Evolutionary conservation across 306 rosid genomes (phyloP), one percentile per base, ranked within the genome.

Genomic region (Ochetophila trinervis): DNA sequence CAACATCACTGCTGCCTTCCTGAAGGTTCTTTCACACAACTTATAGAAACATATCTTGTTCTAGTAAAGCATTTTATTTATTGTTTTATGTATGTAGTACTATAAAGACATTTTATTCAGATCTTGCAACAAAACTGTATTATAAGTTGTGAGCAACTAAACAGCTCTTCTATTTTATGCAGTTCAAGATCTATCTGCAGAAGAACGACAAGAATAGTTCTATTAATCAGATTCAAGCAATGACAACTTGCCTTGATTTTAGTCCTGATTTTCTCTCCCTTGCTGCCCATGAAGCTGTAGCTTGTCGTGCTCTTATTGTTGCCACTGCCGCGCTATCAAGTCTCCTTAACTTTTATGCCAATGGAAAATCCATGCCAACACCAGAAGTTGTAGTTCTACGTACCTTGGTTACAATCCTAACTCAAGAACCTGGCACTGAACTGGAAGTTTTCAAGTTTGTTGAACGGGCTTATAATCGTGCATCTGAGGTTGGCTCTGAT

Each of bases 231-330:
- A 82, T 93, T 67, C 94, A 84, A 80, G 95, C 90, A 49, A 87
- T 93, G 97, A 68, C 84, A 24, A 57, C 88, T 8, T 85, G 96
- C 89, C 86, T 86, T 49, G 96, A 89, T 80, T 93, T 93, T 78
- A 81, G 80, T 24, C 90, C 94, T 27, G 96, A 89, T 61, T 93
- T 84, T 68, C 85, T 93, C 74, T 87, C 96, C 65, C 97, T 89
- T 67, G 82, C 97, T 59, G 95, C 98, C 49, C 98, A 93, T 64
- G 98, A 93, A 85, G 97, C 98, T 75, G 85, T 93, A 81, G 98
- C 98, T 55, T 89, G 91, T 84, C 89, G 57, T 62, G 91, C 86
- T 81, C 74, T 80, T 76, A 74, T 94, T 66, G 89, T 93, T 60
- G 96, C 97, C 53, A 87, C 86, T 73, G 78, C 94, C 40, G 79